Base-by-base conservation (phyloP, 202 grass and related monocot genomes). In the Carex arenaria region DNA sequence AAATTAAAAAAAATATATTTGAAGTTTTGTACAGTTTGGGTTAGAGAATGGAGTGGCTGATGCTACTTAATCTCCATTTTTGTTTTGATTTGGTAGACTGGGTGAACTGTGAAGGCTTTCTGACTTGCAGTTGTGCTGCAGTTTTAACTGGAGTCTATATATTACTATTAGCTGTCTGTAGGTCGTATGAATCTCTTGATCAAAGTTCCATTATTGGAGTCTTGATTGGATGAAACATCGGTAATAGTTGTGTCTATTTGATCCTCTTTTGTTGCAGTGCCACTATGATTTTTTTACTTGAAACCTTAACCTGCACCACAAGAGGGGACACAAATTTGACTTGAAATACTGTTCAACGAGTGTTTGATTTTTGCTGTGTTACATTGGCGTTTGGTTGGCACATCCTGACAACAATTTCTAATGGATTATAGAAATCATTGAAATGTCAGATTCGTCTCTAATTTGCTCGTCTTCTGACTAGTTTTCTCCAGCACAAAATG, bases 1-100 rank as follows among this genome's bases (percentile, higher is more conserved):
- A 87, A 88, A 67, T 56, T 28, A 43, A 43, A 38, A 55, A 82
- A 32, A 81, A 82, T 53, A 47, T 32, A 60, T 62, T 31, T 54
- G n/a, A 89, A 81, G 88, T 94, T 94, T 90, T 94, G 92, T 94
- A 94, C 91, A 94, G 92, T 83, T 92, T 88, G 81, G 79, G 10
- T 60, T 82, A 82, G 80, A 82, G 65, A 70, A 81, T 69, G 45
- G 80, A 69, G 63, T 17, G 26, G 64, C 23, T 82, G 64, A 66
- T 82, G 45, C 31, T 54, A 52, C 80, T 32, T 82, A 60, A 60
- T 82, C 26, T 70, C 62, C 14, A 55, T 82, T 53, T 65, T 82
- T 56, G 31, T 82, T 81, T 66, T 56, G 42, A n/a, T 55, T 64
- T 67, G 45, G 43, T 54, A 20, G 45, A 82, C 63, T 38, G 28